Conservation (phyloP, 2,329 filamentous ascomycete genomes). For the Fonsecaea nubica region DNA sequence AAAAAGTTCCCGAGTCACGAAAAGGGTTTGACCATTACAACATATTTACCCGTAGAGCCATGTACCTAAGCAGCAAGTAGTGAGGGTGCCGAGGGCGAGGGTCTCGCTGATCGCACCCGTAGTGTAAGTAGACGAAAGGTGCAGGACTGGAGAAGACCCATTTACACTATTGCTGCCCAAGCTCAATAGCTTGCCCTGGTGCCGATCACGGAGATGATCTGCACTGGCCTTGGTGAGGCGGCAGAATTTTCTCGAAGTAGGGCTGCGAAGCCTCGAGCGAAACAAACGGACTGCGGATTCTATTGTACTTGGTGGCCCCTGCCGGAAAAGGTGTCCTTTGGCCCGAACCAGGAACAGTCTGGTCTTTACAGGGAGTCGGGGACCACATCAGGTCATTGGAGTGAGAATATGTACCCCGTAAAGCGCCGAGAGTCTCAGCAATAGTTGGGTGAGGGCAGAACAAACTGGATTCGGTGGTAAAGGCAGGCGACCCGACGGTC, state of each 20-base stretch:
- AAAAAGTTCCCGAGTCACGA: constrained; percentile 3
- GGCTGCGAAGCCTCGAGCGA: constrained; percentile 3
- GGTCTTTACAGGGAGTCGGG: background rate
- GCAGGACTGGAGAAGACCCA: constrained; percentile 22
- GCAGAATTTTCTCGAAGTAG: constrained; percentile 29
- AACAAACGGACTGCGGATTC: background rate
- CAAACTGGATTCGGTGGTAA: constrained; percentile 1
- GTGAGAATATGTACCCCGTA: background rate
- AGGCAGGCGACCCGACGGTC: background rate
- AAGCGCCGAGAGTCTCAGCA: background rate
- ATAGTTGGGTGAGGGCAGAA: background rate
- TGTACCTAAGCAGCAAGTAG: background rate
- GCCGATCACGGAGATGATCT: constrained; percentile 35
- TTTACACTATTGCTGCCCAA: constrained; percentile 32
- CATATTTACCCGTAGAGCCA: background rate
- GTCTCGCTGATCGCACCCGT: constrained; percentile 6
- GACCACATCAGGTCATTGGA: background rate
- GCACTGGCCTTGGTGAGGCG: constrained; percentile 30
- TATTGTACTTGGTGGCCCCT: background rate
- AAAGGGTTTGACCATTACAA: constrained; percentile 14
- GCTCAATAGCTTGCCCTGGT: constrained; percentile 21
- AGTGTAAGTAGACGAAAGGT: constrained; percentile 1
- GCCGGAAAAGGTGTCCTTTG: background rate
- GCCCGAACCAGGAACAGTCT: background rate
- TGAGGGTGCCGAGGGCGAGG: constrained; percentile 16